Evolutionary conservation across 345 rosid species (phyloP).

Genomic region (Citrus sp.): DNA sequence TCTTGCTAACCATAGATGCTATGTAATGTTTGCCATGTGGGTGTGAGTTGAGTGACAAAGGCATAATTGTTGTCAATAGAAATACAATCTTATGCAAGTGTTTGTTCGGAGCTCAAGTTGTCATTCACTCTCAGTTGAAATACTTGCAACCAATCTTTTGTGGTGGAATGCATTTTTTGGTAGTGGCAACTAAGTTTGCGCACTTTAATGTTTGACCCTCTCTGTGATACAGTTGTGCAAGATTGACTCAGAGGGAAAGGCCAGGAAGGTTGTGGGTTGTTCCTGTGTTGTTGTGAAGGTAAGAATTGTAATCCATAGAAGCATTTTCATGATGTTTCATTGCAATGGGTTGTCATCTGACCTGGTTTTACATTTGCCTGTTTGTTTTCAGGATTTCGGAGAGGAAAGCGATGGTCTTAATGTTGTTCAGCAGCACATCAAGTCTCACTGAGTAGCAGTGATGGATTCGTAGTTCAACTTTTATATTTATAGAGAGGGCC

Average conservation of each 20-base stretch:
- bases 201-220: background rate
- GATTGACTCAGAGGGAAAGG: slow-evolving; percentile 85
- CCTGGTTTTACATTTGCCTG: background rate
- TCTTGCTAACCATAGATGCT: no score
- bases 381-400: slow-evolving; percentile 49
- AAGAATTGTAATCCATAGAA: background rate
- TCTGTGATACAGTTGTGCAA: slow-evolving; percentile 56
- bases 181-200: background rate
- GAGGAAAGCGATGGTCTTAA: slow-evolving; percentile 57
- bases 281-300: slow-evolving; percentile 87
- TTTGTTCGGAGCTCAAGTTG: background rate
- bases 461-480: background rate
- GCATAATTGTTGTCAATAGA: background rate
- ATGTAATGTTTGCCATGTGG: no score
- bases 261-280: slow-evolving; percentile 87
- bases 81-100: background rate
- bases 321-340: background rate
- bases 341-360: background rate
- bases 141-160: background rate
- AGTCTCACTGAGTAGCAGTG: slow-evolving; percentile 32
- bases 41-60: background rate
- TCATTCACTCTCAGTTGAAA: background rate
- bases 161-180: background rate
- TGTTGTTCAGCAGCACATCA: slow-evolving; percentile 46
- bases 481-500: slow-evolving; percentile 5